Conservation (phyloP, 139 green algal genomes). For the Closterium sp. region DNA sequence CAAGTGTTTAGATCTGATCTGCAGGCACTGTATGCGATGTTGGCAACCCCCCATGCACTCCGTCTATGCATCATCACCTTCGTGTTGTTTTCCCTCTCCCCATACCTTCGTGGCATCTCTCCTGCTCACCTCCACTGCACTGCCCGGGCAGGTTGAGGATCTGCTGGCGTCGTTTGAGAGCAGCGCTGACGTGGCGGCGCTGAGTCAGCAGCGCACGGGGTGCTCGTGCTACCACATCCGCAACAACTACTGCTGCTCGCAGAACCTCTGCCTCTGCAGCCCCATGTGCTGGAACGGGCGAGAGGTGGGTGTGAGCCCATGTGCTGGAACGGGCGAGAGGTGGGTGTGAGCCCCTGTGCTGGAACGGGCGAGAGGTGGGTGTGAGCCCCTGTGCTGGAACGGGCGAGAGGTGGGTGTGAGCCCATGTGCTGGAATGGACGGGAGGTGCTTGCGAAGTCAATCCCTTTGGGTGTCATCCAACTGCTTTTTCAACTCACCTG, state of each 20-base stretch:
- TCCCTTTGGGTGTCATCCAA: too few species aligned
- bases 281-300: constrained; percentile 8
- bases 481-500: too few species aligned
- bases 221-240: constrained; percentile 31
- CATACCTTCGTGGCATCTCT: not conserved
- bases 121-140: not conserved
- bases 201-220: not conserved
- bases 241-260: constrained; percentile 26
- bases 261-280: constrained; percentile 8
- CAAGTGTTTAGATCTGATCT: too few species aligned
- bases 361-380: not conserved
- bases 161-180: not conserved
- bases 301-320: not conserved
- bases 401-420: not conserved
- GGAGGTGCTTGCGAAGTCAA: too few species aligned
- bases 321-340: not conserved
- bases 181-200: not conserved
- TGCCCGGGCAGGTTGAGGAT: not conserved
- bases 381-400: not conserved
- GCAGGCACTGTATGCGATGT: too few species aligned
- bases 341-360: not conserved
- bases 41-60: too few species aligned
- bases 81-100: not conserved
- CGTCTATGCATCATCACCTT: too few species aligned
- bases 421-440: not conserved